Evolutionary conservation across 768 basidiomycete species (phyloP).

Genomic region (Scleroderma citrinum): DNA sequence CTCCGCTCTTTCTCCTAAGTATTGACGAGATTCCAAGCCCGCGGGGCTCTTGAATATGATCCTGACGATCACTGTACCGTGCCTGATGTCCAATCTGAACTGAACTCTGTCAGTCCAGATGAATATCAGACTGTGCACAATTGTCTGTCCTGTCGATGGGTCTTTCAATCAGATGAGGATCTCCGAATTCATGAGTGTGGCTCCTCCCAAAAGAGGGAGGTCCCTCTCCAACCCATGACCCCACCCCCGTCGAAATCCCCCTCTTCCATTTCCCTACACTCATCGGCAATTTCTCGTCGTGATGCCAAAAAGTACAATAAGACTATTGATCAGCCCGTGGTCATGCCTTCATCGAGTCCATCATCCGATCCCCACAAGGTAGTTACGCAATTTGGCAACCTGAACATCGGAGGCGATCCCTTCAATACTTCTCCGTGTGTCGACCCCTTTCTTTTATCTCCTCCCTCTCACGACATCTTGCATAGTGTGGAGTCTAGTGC

Average conservation of each 20-base stretch:
- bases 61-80: background rate
- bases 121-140: background rate
- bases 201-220: no score
- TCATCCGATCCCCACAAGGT: conserved; percentile 62
- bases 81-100: background rate
- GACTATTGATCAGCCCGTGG: conserved; percentile 70
- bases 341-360: conserved; percentile 66
- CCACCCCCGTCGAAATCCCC: conserved; percentile 35
- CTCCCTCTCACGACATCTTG: conserved; percentile 4
- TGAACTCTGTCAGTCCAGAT: no score
- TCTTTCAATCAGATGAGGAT: background rate
- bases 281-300: conserved; percentile 48
- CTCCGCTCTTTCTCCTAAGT: no score
- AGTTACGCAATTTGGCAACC: conserved; percentile 87
- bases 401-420: conserved; percentile 70
- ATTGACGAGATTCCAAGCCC: no score
- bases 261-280: conserved; percentile 45
- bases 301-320: conserved; percentile 71
- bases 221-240: conserved; percentile 24
- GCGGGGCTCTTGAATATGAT: no score
- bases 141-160: background rate
- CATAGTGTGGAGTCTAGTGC: conserved; percentile 24
- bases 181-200: background rate
- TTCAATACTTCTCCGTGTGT: conserved; percentile 51
- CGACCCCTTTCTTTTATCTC: background rate